phyloP scores from a whole-genome alignment of 805 yeast species.

The Sugiyamaella floridensis region DNA sequence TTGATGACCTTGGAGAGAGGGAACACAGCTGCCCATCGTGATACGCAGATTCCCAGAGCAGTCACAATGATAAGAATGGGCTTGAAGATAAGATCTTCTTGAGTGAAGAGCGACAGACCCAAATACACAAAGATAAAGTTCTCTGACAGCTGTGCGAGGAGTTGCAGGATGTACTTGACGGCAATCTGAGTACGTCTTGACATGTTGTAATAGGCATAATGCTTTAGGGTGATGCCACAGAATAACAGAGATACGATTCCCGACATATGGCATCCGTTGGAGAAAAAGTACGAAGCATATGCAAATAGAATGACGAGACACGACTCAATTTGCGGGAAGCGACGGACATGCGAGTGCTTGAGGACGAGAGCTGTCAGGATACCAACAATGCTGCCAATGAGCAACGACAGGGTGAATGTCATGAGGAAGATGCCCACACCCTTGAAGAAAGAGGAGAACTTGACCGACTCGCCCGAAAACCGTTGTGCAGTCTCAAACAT shows the following conservation, averaged over 20 bases:
- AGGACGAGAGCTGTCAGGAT: slow-evolving; percentile 80
- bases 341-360: slow-evolving; percentile 86
- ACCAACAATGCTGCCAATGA: slow-evolving; percentile 86
- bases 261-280: slow-evolving; percentile 99
- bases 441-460: slow-evolving; percentile 55
- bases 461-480: slow-evolving; percentile 80
- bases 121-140: slow-evolving; percentile 93
- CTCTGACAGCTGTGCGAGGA: slow-evolving; percentile 90
- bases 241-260: slow-evolving; percentile 92
- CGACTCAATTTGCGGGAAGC: slow-evolving; percentile 96
- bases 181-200: slow-evolving; percentile 95
- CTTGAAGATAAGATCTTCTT: slow-evolving; percentile 89
- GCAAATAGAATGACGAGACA: slow-evolving; percentile 86
- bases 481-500: slow-evolving; percentile 98
- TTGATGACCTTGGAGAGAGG: slow-evolving; percentile 83
- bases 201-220: slow-evolving; percentile 96
- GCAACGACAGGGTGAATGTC: slow-evolving; percentile 84
- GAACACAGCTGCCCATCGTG: slow-evolving; percentile 96
- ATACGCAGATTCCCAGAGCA: slow-evolving; percentile 81
- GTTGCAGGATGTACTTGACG: slow-evolving; percentile 87
- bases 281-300: slow-evolving; percentile 92
- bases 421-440: slow-evolving; percentile 90
- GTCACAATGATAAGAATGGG: slow-evolving; percentile 89
- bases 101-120: slow-evolving; percentile 91
- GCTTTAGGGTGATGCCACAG: slow-evolving; percentile 95